A percentile compares a stretch with the other conserved stretches of the same genome.
Conservation (phyloP, 371 early-diverging fungal species). For the Massospora cicadina region DNA sequence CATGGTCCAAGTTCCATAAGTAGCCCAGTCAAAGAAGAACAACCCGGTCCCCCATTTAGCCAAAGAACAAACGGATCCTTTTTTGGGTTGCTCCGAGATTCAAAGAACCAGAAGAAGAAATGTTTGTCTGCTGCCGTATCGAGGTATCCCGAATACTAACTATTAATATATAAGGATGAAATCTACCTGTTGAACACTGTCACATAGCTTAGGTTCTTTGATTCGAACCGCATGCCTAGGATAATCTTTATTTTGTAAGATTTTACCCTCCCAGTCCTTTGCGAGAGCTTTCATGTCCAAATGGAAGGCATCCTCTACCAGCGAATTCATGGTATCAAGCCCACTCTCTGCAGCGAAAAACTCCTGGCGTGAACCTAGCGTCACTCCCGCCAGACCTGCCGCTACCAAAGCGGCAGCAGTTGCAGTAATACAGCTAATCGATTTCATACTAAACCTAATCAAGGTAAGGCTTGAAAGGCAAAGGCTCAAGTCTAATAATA, state of each 20-base stretch:
- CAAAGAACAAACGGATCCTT: constrained; percentile 51
- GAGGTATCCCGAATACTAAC: constrained; percentile 51
- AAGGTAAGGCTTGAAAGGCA: no score
- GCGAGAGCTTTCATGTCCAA: constrained; percentile 10
- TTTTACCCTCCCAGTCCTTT: constrained; percentile 14
- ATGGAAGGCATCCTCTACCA: constrained; percentile 5
- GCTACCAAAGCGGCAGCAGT: no score
- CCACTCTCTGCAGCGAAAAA: not conserved
- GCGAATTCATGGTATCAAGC: constrained; percentile 1
- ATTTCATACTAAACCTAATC: not conserved
- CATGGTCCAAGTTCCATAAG: constrained; percentile 64
- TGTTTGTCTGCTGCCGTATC: constrained; percentile 45
- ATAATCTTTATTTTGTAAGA: constrained; percentile 29
- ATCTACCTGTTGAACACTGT: constrained; percentile 45
- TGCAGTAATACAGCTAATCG: not conserved
- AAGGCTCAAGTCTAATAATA: no score
- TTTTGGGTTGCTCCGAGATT: constrained; percentile 38
- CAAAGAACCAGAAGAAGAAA: constrained; percentile 54
- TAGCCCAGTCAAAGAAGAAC: constrained; percentile 49
- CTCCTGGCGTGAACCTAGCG: not conserved
- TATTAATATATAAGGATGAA: not conserved
- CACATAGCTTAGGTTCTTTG: constrained; percentile 54
- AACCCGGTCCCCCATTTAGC: constrained; percentile 71
- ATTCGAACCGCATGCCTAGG: constrained; percentile 42
- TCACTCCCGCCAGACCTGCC: not conserved